Conservation (phyloP, 2,329 filamentous ascomycete genomes). For the Pseudocercospora cruenta region DNA sequence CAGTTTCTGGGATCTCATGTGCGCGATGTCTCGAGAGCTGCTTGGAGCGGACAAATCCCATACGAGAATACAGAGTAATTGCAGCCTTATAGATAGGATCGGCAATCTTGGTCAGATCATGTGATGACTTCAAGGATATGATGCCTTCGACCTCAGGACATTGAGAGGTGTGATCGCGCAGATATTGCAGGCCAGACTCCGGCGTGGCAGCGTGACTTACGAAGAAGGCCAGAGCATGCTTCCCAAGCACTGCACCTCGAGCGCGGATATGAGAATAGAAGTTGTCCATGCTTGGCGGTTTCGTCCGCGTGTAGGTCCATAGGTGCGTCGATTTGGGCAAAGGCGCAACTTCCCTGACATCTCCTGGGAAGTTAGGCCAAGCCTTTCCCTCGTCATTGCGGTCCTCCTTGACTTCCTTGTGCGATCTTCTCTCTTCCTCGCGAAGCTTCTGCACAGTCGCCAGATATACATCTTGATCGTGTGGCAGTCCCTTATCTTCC, state of each 20-base stretch:
- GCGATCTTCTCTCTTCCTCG: slow-evolving; percentile 29
- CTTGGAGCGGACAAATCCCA: background rate
- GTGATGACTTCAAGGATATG: slow-evolving; percentile 1
- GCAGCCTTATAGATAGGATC: slow-evolving; percentile 14
- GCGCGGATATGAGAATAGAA: slow-evolving; percentile 64
- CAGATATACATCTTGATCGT: slow-evolving; percentile 52
- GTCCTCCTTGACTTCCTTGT: background rate
- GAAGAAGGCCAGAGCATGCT: slow-evolving; percentile 59
- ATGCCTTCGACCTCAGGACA: slow-evolving; percentile 23
- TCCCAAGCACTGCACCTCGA: slow-evolving; percentile 54
- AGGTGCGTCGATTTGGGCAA: slow-evolving; percentile 63
- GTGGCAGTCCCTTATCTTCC: slow-evolving; percentile 47
- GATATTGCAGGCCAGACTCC: slow-evolving; percentile 54
- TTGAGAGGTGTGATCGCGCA: slow-evolving; percentile 36
- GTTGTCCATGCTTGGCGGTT: slow-evolving; percentile 61
- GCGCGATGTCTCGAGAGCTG: background rate
- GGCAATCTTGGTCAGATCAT: slow-evolving; percentile 9
- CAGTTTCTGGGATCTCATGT: background rate
- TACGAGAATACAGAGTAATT: slow-evolving; percentile 12
- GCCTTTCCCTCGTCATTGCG: slow-evolving; percentile 7
- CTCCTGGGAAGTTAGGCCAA: slow-evolving; percentile 58
- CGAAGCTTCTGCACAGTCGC: slow-evolving; percentile 63
- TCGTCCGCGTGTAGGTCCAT: slow-evolving; percentile 66
- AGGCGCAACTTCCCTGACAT: slow-evolving; percentile 58
- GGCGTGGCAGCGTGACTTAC: slow-evolving; percentile 57